Percentiles rank a stretch among this genome's conserved stretches.
Evolutionary conservation across 2,329 filamentous ascomycete species (phyloP).

Genomic region (Seiridium unicorne): DNA sequence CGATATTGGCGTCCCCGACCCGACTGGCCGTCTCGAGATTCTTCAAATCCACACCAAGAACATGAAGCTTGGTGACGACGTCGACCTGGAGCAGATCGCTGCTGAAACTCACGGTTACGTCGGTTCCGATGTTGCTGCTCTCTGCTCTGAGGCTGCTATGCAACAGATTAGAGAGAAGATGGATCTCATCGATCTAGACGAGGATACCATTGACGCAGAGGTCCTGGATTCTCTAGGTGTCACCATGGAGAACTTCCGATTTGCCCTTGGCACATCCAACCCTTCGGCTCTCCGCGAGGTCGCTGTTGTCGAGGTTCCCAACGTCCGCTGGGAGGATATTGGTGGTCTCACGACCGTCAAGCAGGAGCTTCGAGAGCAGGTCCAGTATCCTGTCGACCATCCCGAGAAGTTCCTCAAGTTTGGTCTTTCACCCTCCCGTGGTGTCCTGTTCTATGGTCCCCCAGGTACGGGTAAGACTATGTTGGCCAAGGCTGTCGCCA

Average conservation of each 20-base stretch:
- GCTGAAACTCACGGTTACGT: conserved; percentile 99
- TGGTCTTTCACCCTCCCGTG: conserved; percentile 92
- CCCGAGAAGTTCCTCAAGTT: conserved; percentile 99
- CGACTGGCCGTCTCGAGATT: conserved; percentile 97
- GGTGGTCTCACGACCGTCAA: conserved; percentile 98
- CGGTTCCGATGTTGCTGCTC: conserved; percentile 95
- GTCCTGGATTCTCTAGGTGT: conserved; percentile 97
- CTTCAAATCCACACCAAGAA: conserved; percentile 99
- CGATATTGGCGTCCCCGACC: conserved; percentile 96
- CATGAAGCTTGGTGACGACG: conserved; percentile 98
- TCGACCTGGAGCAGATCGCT: conserved; percentile 94
- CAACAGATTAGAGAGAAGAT: conserved; percentile 99
- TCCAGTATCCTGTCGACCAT: conserved; percentile 98
- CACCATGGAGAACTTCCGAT: conserved; percentile 99
- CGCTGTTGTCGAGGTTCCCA: conserved; percentile 97
- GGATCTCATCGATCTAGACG: conserved; percentile 97
- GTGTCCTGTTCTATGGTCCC: conserved; percentile 98
- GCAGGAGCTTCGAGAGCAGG: conserved; percentile 97
- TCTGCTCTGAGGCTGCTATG: conserved; percentile 99
- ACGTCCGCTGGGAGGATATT: conserved; percentile 99
- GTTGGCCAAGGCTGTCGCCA: conserved; percentile 98
- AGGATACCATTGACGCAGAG: conserved; percentile 98
- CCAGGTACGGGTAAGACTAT: conserved; percentile 99
- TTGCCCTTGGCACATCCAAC: conserved; percentile 96
- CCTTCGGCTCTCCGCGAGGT: conserved; percentile 98